Base-by-base conservation (phyloP, 2,329 filamentous ascomycete genomes). In the Trichoderma oligosporum region DNA sequence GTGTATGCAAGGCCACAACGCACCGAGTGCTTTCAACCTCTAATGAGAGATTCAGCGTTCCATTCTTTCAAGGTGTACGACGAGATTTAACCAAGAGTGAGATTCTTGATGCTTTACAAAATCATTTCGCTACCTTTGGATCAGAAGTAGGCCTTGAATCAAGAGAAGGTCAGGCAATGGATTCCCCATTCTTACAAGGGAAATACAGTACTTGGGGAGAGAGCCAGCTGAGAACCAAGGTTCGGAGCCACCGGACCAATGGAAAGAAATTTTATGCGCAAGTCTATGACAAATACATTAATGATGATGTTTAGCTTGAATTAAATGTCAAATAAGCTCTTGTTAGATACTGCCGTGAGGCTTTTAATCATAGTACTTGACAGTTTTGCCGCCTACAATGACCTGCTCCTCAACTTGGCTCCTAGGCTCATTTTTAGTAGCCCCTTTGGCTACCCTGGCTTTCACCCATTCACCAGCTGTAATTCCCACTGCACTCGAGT, bases 141-240 rank as follows among this genome's bases (percentile, higher is more conserved):
- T 31, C 31, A 4, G 42, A 44, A 20, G 8, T 20, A 3, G 64
- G 64, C 2, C 18, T 16, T 24, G 72, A 75, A 60, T 72, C 71
- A 3, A 67, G 65, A 0, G 73, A 74, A 55, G 74, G 66, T 1
- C 62, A 61, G 4, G 63, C 61, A 7, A 71, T 82, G 42, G 79
- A 81, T 59, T 79, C 78, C 31, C 70, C 77, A 0, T 82, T 82
- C 57, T 61, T 80, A 33, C 71, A 67, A 11, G 78, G 78, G 0
- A 72, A 70, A 36, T 82, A 81, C 58, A 74, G 80, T 51, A 82
- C 79, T 0, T 81, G 79, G 78, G 80, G 79, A 0, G 80, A 82
- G 65, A 74, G 76, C 5, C 78, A 82, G 66, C 63, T 82, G 38
- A 69, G 80, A 56, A 82, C 78, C 2, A 82, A 82, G 66, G 73